Conservation (phyloP, 331 rosid genomes). For the Cydonia oblonga region DNA sequence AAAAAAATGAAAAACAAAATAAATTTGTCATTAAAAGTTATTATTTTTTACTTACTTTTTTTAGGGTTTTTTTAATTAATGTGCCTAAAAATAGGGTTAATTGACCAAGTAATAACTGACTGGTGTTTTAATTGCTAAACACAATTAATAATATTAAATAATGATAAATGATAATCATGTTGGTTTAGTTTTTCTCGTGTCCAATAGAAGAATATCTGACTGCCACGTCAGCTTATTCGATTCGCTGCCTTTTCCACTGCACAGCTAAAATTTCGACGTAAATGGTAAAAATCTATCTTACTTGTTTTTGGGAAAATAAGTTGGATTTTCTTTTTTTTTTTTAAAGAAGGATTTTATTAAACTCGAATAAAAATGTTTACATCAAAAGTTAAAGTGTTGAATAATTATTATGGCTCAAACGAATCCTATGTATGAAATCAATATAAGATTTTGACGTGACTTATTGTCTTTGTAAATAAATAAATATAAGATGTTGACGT, state of each 20-base stretch:
- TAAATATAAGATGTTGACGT: no score
- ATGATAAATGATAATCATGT: constrained; percentile 7
- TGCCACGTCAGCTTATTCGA: constrained; percentile 37
- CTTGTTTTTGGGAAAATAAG: not conserved
- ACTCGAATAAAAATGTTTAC: no score
- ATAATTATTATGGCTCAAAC: no score
- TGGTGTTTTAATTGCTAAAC: not conserved
- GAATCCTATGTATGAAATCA: no score
- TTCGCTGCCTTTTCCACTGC: constrained; percentile 5
- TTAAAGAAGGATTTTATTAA: no score
- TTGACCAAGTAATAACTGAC: constrained; percentile 56
- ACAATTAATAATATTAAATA: not conserved
- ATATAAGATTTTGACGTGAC: no score
- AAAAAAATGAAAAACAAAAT: not conserved
- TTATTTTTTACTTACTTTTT: not conserved
- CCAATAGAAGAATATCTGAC: constrained; percentile 8
- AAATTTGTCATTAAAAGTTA: not conserved
- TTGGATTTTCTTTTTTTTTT: no score
- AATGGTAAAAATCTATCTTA: not conserved
- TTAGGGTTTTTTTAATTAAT: not conserved
- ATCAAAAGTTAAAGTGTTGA: no score
- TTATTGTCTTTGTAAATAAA: no score
- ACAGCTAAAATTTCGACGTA: not conserved
- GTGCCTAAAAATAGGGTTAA: constrained; percentile 32
- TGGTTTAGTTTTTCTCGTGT: not conserved